These are phyloP conservation scores for Rhododendron ovatum DNA, from an alignment of 148 eudicot species.

Conservation along the genomic window DNA sequence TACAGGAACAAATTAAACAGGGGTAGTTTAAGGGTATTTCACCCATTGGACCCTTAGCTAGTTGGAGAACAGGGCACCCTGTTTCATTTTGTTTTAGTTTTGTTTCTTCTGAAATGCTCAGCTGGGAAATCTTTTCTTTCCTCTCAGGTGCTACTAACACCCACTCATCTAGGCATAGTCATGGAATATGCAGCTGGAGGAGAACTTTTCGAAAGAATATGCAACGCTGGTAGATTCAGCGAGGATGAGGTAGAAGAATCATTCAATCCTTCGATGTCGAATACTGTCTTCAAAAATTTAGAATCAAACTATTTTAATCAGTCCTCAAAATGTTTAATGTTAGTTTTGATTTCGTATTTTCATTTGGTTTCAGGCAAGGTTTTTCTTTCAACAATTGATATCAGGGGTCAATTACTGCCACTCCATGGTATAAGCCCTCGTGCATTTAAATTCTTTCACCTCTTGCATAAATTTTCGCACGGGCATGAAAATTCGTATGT, in stretches of 20 bases:
- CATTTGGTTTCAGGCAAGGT: slow-evolving; percentile 35
- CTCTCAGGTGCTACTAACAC: slow-evolving; percentile 46
- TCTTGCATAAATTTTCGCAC: neutral
- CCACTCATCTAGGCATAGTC: slow-evolving; percentile 61
- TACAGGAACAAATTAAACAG: no score
- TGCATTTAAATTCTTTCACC: neutral
- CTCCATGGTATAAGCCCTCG: slow-evolving; percentile 32
- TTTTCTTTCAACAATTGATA: slow-evolving; percentile 59
- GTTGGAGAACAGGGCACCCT: neutral
- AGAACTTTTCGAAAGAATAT: slow-evolving; percentile 50
- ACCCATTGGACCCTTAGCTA: neutral
- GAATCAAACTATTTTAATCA: neutral
- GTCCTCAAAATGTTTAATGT: neutral
- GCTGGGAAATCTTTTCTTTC: neutral
- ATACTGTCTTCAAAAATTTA: neutral
- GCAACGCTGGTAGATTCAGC: slow-evolving; percentile 49
- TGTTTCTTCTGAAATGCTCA: neutral
- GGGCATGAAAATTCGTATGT: neutral
- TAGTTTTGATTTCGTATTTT: neutral
- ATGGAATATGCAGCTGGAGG: slow-evolving; percentile 80
- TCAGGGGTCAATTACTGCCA: slow-evolving; percentile 68
- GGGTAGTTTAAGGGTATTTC: no score
- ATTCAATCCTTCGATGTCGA: neutral
- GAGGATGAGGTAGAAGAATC: slow-evolving; percentile 48
- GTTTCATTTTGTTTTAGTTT: neutral